Base-by-base conservation (phyloP, 768 basidiomycete genomes). In the Phallus indusiatus region DNA sequence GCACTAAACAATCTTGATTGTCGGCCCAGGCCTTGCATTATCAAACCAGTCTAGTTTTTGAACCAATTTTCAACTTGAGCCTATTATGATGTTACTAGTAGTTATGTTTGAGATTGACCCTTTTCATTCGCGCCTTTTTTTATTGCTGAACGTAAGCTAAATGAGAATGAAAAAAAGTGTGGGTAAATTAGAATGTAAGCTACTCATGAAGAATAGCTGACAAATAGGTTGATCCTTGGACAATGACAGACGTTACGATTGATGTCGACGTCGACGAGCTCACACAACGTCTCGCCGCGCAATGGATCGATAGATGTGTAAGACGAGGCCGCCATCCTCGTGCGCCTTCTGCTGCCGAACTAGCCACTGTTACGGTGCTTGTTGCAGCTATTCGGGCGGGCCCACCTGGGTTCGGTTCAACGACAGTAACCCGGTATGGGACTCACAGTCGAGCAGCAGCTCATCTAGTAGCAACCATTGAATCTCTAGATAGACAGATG, bases 401-500 rank as follows among this genome's bases (percentile, higher is more conserved):
- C 4, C 24, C 48, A 16, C 33, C 50, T 11, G 24, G 18, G 8
- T 51, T 17, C 7, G n/a, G 21, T n/a, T 22, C 50, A 8, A 34
- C 21, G 18, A 51, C 50, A 22, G 24, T 42, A 21, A 51, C 24
- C 17, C 24, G 47, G 6, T 42, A 56, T 47, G 55, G 33, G 16
- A 10, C 46, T 8, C n/a, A 47, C 35, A 18, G 33, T 54, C 42
- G 12, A 14, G n/a, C 42, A 42, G 42, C 14, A 12, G 42, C n/a
- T 20, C 22, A 36, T 3, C 17, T 63, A 9, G 22, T 34, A 16
- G 34, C 22, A 16, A 62, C 58, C 42, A 61, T 67, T 3, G n/a
- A 55, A 35, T 12, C 37, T 8, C 52, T 67, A 24, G 65, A 69
- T 55, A 33, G 37, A 24, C 59, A 64, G 50, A 66, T 68, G 61